Evolutionary conservation across 352 stramenopile species (phyloP), one percentile per base, ranked within the genome.

Genomic region (Globisporangium middletonii): DNA sequence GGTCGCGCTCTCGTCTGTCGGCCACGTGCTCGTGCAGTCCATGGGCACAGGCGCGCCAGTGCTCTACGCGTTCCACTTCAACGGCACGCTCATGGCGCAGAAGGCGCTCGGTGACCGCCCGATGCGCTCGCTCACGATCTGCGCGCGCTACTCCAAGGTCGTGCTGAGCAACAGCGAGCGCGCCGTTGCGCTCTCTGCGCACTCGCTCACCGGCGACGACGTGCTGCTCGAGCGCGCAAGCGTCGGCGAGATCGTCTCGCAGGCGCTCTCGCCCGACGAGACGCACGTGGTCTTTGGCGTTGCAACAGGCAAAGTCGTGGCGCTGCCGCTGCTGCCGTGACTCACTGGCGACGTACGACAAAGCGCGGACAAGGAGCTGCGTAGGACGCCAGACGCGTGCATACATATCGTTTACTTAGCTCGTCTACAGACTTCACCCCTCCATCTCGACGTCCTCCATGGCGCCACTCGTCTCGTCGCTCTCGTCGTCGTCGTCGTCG

Each of bases 371-470:
- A 12, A 38, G 4, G 26, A 27, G 16, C 48, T 18, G 30, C 9
- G 23, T 16, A 53, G 16, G 18, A 42, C 48, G 26, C 19, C 45
- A 62, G n/a, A 18, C 42, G 41, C 47, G 50, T 59, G 45, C 65
- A 65, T 67, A 65, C 59, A 83, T 72, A 72, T 48, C 44, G 26
- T 56, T 57, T 62, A 64, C 59, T 57, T 57, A 15, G n/a, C 19
- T 26, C 69, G 55, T 55, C 52, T 64, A 52, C 59, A 64, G 52
- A 64, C 38, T 28, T 83, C 65, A 88, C 65, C 78, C 78, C 63
- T 92, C 79, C 84, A 94, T 94, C 42, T 92, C 84, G 44, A 92
- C 79, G 50, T 92, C 82, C 53, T 90, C 72, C 33, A 68, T 68
- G 35, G 79, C 60, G 67, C 69, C 71, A 63, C 69, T 58, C 27